These are phyloP conservation scores for Kwoniella botswanensis DNA, from an alignment of 768 basidiomycete genomes.

Conservation along the genomic window DNA sequence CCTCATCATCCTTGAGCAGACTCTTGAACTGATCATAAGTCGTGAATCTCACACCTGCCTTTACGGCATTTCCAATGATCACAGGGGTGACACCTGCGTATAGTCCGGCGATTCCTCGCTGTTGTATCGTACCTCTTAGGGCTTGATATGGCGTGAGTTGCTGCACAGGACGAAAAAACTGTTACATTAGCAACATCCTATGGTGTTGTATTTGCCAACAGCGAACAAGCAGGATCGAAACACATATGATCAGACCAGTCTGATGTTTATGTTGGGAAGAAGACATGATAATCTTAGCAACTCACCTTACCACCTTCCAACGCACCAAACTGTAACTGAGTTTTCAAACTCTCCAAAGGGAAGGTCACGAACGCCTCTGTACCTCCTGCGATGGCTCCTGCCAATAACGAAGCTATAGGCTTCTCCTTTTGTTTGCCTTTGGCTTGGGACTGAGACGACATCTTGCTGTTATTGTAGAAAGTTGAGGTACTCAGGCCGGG, in stretches of 20 bases:
- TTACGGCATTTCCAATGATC: slow-evolving; percentile 85
- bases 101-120: slow-evolving; percentile 79
- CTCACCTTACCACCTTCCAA: slow-evolving; percentile 46
- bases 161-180: slow-evolving; percentile 55
- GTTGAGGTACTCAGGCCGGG: too few species aligned
- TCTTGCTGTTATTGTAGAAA: not conserved
- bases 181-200: not conserved
- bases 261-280: too few species aligned
- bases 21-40: slow-evolving; percentile 92
- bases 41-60: slow-evolving; percentile 95
- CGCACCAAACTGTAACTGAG: slow-evolving; percentile 81
- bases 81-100: slow-evolving; percentile 92
- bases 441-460: slow-evolving; percentile 12
- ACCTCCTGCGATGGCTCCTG: slow-evolving; percentile 89
- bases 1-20: slow-evolving; percentile 79
- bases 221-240: not conserved
- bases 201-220: too few species aligned
- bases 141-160: slow-evolving; percentile 75
- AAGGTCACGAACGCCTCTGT: slow-evolving; percentile 83
- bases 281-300: too few species aligned
- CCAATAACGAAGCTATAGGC: slow-evolving; percentile 81
- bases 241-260: not conserved
- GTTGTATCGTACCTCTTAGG: slow-evolving; percentile 72
- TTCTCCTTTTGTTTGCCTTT: slow-evolving; percentile 65
- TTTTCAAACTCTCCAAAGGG: slow-evolving; percentile 91